Conservation (phyloP, 192 early-diverging fungal species). For the Backusella morwellensis region DNA sequence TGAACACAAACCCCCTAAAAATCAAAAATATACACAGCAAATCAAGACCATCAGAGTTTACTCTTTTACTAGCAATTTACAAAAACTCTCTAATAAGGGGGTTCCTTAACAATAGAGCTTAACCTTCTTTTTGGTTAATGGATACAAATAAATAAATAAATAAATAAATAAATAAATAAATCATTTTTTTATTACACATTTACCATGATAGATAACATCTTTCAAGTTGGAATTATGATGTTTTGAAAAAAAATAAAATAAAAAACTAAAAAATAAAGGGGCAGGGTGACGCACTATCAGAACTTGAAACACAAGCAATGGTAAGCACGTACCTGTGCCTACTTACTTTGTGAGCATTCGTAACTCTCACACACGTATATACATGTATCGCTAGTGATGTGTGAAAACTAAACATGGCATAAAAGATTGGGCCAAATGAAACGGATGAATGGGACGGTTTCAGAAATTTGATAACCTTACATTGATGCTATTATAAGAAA, state of each 20-base stretch:
- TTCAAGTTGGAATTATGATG: background rate
- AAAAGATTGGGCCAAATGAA: background rate
- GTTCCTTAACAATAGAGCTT: background rate
- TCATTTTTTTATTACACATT: background rate
- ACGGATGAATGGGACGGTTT: background rate
- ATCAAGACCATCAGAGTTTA: background rate
- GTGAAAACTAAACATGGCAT: background rate
- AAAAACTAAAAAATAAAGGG: background rate
- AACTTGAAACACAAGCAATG: conserved; percentile 3
- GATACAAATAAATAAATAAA: background rate
- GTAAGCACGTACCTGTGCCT: background rate
- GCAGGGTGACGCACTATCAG: background rate
- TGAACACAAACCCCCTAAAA: background rate
- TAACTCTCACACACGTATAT: background rate
- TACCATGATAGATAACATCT: no score
- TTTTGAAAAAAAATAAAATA: background rate
- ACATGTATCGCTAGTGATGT: background rate
- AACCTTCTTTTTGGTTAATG: background rate
- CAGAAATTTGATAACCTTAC: background rate
- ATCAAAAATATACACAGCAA: background rate
- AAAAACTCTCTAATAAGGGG: background rate
- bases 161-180: background rate
- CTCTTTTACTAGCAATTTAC: background rate
- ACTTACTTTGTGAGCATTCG: background rate
- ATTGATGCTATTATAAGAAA: background rate